Conservation (phyloP, 129 eudicot species). For the Tanacetum coccineum region DNA sequence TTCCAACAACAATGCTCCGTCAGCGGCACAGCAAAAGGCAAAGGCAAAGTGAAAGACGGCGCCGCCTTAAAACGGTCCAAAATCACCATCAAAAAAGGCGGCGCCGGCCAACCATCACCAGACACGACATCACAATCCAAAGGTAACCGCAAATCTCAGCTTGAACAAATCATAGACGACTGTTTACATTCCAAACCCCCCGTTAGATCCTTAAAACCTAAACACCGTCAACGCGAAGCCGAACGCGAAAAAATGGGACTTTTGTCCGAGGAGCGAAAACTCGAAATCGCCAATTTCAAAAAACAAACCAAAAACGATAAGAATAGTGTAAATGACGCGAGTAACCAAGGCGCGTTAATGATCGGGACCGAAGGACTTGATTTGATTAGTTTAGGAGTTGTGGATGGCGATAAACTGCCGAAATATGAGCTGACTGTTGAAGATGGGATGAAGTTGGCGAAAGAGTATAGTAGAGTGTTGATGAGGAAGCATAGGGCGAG, state of each 20-base stretch:
- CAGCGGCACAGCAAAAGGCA: slow-evolving; percentile 79
- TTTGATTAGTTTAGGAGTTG: slow-evolving; percentile 61
- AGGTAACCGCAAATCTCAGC: slow-evolving; percentile 44
- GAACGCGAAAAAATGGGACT: slow-evolving; percentile 81
- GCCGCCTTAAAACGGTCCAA: slow-evolving; percentile 52
- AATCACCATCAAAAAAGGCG: slow-evolving; percentile 53
- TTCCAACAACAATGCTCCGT: slow-evolving; percentile 59
- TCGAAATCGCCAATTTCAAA: slow-evolving; percentile 51
- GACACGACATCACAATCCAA: slow-evolving; percentile 26
- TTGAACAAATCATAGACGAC: slow-evolving; percentile 58
- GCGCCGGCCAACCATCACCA: not conserved
- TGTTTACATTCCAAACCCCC: slow-evolving; percentile 61
- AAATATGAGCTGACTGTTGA: slow-evolving; percentile 73
- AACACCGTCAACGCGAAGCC: slow-evolving; percentile 67
- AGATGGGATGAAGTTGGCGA: slow-evolving; percentile 80
- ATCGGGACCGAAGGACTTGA: slow-evolving; percentile 80
- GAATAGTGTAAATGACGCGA: too few relatives aligned
- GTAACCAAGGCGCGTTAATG: not conserved
- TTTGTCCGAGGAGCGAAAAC: slow-evolving; percentile 52
- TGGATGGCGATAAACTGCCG: slow-evolving; percentile 71
- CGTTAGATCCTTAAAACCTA: slow-evolving; percentile 52
- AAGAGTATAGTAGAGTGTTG: slow-evolving; percentile 85
- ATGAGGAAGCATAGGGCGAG: slow-evolving; percentile 87
- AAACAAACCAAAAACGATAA: slow-evolving; percentile 8
- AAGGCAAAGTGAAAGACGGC: slow-evolving; percentile 60